Evolutionary conservation across 1,284 basidiomycete species (phyloP).

Genomic region (Ceratobasidium papillatum): DNA sequence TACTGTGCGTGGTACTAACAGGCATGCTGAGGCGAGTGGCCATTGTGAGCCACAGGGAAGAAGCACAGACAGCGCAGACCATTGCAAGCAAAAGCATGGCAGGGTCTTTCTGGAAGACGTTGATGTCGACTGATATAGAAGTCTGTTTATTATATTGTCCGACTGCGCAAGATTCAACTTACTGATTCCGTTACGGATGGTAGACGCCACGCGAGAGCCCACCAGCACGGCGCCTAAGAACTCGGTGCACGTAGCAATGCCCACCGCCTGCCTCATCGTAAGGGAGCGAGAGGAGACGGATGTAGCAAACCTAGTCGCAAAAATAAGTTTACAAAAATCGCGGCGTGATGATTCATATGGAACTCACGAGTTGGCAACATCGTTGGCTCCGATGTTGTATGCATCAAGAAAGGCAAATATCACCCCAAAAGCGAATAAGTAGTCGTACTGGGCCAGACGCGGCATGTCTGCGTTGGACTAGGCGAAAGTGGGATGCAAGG

Average conservation of each 20-base stretch:
- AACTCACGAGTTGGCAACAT: conserved; percentile 49
- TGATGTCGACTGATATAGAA: conserved; percentile 38
- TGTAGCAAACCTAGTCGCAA: conserved; percentile 53
- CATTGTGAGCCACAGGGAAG: conserved; percentile 47
- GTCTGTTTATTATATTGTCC: background rate
- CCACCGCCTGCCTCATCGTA: conserved; percentile 55
- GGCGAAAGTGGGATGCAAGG: background rate
- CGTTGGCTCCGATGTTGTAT: conserved; percentile 58
- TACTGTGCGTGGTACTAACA: conserved; percentile 45
- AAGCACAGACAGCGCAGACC: conserved; percentile 54
- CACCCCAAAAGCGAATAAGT: conserved; percentile 56
- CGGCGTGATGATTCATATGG: background rate
- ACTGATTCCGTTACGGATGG: conserved; percentile 59
- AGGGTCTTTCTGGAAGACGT: conserved; percentile 54
- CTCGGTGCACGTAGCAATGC: conserved; percentile 62
- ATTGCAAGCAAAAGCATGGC: conserved; percentile 58
- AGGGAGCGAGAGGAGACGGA: conserved; percentile 58
- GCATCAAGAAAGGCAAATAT: conserved; percentile 57
- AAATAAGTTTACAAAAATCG: conserved; percentile 49
- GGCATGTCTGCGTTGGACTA: conserved; percentile 21
- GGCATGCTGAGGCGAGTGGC: conserved; percentile 44
- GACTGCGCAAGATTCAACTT: background rate
- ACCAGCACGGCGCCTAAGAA: conserved; percentile 59
- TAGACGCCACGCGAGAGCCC: conserved; percentile 57
- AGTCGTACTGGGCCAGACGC: conserved; percentile 52